These are phyloP conservation scores for Handroanthus guayacan DNA, from an alignment of 257 asterid species.

Conservation along the genomic window DNA sequence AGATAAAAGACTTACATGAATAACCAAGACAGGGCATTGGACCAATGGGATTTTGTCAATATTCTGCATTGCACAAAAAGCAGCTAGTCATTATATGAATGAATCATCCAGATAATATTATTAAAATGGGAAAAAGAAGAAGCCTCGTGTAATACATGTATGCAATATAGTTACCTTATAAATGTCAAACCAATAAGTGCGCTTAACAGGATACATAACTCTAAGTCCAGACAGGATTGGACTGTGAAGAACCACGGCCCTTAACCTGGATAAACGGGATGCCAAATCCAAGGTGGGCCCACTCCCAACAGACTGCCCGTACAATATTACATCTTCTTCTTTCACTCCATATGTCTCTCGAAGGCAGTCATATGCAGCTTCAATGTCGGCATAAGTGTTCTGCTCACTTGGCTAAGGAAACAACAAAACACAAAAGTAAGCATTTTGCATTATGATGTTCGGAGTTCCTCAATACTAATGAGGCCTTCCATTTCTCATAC, in stretches of 20 bases:
- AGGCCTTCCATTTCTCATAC: constrained; percentile 53
- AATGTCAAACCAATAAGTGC: constrained; percentile 96
- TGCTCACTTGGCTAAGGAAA: constrained; percentile 82
- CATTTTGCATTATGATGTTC: constrained; percentile 14
- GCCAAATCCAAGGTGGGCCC: constrained; percentile 96
- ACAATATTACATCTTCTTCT: constrained; percentile 86
- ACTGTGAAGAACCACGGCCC: constrained; percentile 98
- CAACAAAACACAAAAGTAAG: constrained; percentile 37
- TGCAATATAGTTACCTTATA: constrained; percentile 65
- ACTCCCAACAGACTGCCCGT: constrained; percentile 98
- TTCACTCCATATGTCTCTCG: constrained; percentile 78
- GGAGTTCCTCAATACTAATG: constrained; percentile 24
- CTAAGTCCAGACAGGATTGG: constrained; percentile 93
- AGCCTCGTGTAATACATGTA: constrained; percentile 21
- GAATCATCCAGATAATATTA: constrained; percentile 29
- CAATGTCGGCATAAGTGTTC: constrained; percentile 92
- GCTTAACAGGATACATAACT: constrained; percentile 96
- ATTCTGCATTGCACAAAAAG: constrained; percentile 62
- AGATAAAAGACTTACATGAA: constrained; percentile 72
- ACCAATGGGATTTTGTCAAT: constrained; percentile 88
- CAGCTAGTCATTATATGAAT: constrained; percentile 15
- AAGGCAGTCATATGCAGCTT: constrained; percentile 91
- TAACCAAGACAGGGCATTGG: constrained; percentile 86
- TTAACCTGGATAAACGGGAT: constrained; percentile 74
- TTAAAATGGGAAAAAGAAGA: constrained; percentile 26